These are phyloP conservation scores for Chlorella sp. DNA, from an alignment of 139 green algal species.

Conservation along the genomic window DNA sequence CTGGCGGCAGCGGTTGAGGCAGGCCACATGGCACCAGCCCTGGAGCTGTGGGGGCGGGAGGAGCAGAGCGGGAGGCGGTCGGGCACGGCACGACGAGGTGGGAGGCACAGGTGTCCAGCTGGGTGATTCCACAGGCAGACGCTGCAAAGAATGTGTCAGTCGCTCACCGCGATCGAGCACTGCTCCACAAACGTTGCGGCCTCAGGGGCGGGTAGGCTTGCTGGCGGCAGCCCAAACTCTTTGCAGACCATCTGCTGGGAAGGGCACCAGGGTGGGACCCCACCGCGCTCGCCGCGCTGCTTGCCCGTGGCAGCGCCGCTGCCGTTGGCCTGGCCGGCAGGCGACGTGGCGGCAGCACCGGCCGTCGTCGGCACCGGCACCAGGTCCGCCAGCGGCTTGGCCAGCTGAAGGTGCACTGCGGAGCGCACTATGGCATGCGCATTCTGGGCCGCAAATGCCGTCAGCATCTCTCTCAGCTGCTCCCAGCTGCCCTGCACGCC, in stretches of 20 bases:
- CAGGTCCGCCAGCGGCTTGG: conserved; percentile 11
- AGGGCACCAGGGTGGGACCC: conserved; percentile 46
- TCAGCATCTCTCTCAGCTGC: conserved; percentile 40
- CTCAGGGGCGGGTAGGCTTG: conserved; percentile 26
- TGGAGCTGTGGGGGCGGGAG: conserved; percentile 18
- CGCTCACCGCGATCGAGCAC: conserved; percentile 66
- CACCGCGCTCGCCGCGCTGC: background rate
- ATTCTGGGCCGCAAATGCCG: conserved; percentile 35
- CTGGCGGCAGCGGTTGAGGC: conserved; percentile 73
- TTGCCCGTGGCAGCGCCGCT: background rate
- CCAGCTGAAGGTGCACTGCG: conserved; percentile 55
- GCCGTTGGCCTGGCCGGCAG: background rate
- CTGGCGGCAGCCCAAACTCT: conserved; percentile 30
- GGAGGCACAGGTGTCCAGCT: background rate
- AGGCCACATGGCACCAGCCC: conserved; percentile 62
- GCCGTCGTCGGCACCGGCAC: background rate
- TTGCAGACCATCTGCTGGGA: conserved; percentile 45
- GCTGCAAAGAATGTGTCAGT: no score
- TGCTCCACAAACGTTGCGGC: conserved; percentile 76
- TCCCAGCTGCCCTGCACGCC: conserved; percentile 42
- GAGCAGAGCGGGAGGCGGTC: background rate
- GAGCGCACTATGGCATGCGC: conserved; percentile 56
- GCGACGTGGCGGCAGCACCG: background rate
- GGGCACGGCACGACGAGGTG: background rate
- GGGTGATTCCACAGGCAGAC: background rate